Evolutionary conservation across 2,329 filamentous ascomycete species (phyloP).

Genomic region (Aspergillus fumigatiaffinis): DNA sequence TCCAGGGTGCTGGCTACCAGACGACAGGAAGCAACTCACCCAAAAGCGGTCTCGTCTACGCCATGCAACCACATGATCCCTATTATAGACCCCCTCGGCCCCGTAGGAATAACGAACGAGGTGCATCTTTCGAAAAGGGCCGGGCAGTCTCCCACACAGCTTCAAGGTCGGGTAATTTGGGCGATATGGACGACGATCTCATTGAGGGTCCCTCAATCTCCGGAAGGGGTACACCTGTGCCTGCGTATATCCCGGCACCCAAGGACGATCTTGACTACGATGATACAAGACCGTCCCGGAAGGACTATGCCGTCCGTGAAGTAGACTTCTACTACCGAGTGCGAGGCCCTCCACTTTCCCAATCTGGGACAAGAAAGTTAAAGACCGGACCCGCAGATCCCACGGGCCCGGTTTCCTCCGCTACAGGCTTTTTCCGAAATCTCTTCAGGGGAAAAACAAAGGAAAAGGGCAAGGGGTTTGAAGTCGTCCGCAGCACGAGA

Average conservation of each 20-base stretch:
- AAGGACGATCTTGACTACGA: constrained; percentile 54
- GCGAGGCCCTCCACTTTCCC: constrained; percentile 80
- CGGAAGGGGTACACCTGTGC: constrained; percentile 46
- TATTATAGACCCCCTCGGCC: constrained; percentile 84
- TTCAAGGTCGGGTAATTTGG: constrained; percentile 34
- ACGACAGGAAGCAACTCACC: constrained; percentile 43
- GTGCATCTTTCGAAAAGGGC: constrained; percentile 43
- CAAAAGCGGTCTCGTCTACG: constrained; percentile 39
- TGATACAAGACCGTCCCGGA: constrained; percentile 53
- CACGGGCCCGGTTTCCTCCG: constrained; percentile 83
- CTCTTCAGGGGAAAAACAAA: constrained; percentile 82
- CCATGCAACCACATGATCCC: constrained; percentile 61
- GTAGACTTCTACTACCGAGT: constrained; percentile 97
- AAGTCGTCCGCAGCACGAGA: constrained; percentile 85
- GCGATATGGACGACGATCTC: constrained; percentile 29
- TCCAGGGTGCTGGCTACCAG: constrained; percentile 59
- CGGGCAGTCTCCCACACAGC: constrained; percentile 41
- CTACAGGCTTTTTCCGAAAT: constrained; percentile 81
- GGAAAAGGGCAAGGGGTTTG: constrained; percentile 93
- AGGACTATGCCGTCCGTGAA: constrained; percentile 90
- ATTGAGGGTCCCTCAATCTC: constrained; percentile 40
- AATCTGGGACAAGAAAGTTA: constrained; percentile 74
- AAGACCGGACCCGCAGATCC: constrained; percentile 95
- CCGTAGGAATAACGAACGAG: constrained; percentile 61
- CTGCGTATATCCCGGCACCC: constrained; percentile 52